Conservation (phyloP, 2,329 filamentous ascomycete species). For the Fusarium drepaniforme region DNA sequence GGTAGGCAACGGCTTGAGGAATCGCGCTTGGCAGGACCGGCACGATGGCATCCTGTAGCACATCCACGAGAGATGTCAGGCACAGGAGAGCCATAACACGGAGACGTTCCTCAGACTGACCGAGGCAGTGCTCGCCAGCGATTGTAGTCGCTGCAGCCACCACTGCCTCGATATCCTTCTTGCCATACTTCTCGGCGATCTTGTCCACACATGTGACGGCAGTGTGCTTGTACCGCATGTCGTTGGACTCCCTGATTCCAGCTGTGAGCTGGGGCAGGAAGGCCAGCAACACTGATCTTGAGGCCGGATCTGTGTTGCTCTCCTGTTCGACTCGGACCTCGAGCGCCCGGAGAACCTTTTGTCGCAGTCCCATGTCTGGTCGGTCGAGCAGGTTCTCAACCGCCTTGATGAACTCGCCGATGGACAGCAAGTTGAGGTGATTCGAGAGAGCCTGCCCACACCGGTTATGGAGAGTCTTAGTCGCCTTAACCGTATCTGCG, state of each 20-base stretch:
- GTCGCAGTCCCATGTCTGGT: constrained; percentile 79
- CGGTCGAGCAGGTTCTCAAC: constrained; percentile 85
- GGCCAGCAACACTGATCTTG: constrained; percentile 77
- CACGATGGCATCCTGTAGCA: constrained; percentile 87
- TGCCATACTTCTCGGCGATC: constrained; percentile 94
- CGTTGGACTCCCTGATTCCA: constrained; percentile 79
- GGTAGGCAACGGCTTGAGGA: constrained; percentile 77
- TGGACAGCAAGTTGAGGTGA: constrained; percentile 86
- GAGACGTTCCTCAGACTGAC: constrained; percentile 77
- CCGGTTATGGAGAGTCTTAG: constrained; percentile 66
- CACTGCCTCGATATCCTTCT: constrained; percentile 85
- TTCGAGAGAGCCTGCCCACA: constrained; percentile 81
- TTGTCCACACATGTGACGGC: constrained; percentile 92
- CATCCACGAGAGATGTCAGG: constrained; percentile 89
- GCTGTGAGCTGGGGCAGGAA: constrained; percentile 84
- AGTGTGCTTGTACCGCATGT: constrained; percentile 84
- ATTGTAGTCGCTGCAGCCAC: constrained; percentile 82
- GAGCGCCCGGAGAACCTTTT: constrained; percentile 84
- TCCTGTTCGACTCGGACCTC: constrained; percentile 83
- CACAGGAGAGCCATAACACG: constrained; percentile 89
- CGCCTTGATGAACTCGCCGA: constrained; percentile 89
- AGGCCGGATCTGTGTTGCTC: constrained; percentile 74
- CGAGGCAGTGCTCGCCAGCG: constrained; percentile 80
- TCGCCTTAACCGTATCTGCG: constrained; percentile 71
- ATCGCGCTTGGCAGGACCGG: constrained; percentile 84